Conservation (phyloP, 2,329 filamentous ascomycete genomes). For the Xylaria sp. region DNA sequence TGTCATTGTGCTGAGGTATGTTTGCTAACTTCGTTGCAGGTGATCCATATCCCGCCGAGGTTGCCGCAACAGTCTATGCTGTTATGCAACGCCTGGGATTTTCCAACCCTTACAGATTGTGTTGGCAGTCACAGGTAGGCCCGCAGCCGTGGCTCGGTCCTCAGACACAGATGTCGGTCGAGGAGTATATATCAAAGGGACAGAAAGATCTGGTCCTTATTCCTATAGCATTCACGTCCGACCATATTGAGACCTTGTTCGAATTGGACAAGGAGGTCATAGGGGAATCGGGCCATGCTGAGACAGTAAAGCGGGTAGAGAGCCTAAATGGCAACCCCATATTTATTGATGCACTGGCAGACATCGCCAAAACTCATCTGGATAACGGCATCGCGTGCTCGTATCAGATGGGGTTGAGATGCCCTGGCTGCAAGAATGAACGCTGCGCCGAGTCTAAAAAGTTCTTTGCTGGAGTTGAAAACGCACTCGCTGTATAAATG, state of each 20-base stretch:
- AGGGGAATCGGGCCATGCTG: conserved; percentile 79
- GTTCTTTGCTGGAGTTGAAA: conserved; percentile 63
- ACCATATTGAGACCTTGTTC: conserved; percentile 97
- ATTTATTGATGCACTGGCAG: conserved; percentile 89
- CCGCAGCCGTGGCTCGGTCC: conserved; percentile 95
- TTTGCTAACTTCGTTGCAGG: conserved; percentile 60
- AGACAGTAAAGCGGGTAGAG: conserved; percentile 88
- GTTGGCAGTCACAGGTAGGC: conserved; percentile 98
- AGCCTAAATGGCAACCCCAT: conserved; percentile 90
- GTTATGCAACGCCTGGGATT: conserved; percentile 94
- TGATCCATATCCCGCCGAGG: conserved; percentile 94
- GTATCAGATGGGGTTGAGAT: conserved; percentile 87
- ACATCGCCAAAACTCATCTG: conserved; percentile 85
- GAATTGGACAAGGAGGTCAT: conserved; percentile 97
- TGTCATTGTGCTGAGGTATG: conserved; percentile 1
- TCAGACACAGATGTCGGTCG: conserved; percentile 88
- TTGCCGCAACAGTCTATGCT: conserved; percentile 93
- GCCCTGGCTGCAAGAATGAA: conserved; percentile 92
- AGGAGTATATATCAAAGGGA: conserved; percentile 88
- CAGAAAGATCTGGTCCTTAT: conserved; percentile 92
- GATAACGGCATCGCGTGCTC: conserved; percentile 75
- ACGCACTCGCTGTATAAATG: conserved; percentile 42
- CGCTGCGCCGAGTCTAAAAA: conserved; percentile 82
- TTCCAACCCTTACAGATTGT: conserved; percentile 89
- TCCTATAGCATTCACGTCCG: conserved; percentile 97